Conservation (phyloP, 306 rosid genomes). For the Vicia sativa region DNA sequence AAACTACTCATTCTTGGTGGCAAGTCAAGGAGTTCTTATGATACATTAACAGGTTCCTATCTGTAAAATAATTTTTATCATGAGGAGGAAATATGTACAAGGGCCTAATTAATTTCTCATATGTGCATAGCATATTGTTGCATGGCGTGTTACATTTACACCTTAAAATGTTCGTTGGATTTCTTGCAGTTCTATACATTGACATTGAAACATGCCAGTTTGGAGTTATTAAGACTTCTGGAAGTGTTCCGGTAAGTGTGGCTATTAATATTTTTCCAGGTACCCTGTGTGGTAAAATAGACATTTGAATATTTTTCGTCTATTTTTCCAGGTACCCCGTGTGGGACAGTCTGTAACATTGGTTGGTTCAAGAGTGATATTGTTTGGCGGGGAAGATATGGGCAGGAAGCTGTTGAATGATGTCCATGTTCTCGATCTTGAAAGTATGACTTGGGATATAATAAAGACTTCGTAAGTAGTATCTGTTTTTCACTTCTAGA, state of each 20-base stretch:
- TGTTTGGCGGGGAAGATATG: conserved; percentile 95
- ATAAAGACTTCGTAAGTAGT: conserved; percentile 71
- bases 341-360: conserved; percentile 86
- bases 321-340: conserved; percentile 69
- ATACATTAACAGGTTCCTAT: conserved; percentile 66
- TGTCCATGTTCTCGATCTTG: conserved; percentile 79
- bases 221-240: conserved; percentile 76
- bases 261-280: conserved; percentile 52
- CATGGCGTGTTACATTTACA: conserved; percentile 29
- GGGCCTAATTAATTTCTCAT: conserved; percentile 26
- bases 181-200: conserved; percentile 76
- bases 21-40: conserved; percentile 61
- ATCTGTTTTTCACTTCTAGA: conserved; percentile 40
- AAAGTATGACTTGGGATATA: conserved; percentile 80
- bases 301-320: conserved; percentile 35
- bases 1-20: conserved; percentile 87
- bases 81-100: conserved; percentile 9
- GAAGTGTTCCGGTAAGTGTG: conserved; percentile 81
- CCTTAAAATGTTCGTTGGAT: conserved; percentile 41
- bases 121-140: conserved; percentile 14
- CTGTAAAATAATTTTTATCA: conserved; percentile 30
- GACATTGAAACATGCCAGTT: conserved; percentile 64
- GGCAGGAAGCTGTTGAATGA: conserved; percentile 81
- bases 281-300: conserved; percentile 49
- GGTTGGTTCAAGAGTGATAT: conserved; percentile 80